Base-by-base conservation (phyloP, 2,329 filamentous ascomycete genomes). In the Fusarium fujikuroi region DNA sequence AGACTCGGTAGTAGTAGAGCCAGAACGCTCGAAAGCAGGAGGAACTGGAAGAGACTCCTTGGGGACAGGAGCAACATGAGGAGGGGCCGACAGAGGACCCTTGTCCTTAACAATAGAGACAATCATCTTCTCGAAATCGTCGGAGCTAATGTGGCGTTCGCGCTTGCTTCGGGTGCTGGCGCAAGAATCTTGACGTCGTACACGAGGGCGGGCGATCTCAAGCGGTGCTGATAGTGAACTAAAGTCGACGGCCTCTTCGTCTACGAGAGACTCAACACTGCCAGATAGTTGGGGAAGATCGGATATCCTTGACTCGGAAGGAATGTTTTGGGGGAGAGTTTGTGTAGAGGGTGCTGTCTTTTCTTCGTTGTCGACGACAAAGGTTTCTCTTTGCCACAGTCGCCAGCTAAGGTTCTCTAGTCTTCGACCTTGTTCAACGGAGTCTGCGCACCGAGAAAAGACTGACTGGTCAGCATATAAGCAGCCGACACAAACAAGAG, bases 391-490 rank as follows among this genome's bases (percentile, higher is more conserved):
- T 78, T 94, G 97, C 95, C 95, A 98, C 70, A 98, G 85, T 78
- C 96, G 88, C 96, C 96, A 98, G 81, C 93, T 97, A 72, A 99
- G 87, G 85, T 99, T 98, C 82, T 98, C 96, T 80, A 98, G 87
- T 79, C 96, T 89, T 80, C 94, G 91, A 64, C 96, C 96, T 83
- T 98, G 93, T 81, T 97, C 94, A 81, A 98, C 92, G 59, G 95
- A 96, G 79, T 96, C 94, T 80, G 95, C 94, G 83, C 95, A 97
- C 84, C 95, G 94, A 58, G 95, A 95, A 81, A 98, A 98, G 69
- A 98, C 95, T 96, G 80, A 25, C 37, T 68, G 64, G 80, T 85
- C 76, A 84, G 82, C 75, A 70, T 75, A 67, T 56, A 44, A 50
- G 47, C 28, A 60, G 59, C 42, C 21, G 15, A 32, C 47, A 50